Base-by-base conservation (phyloP, 2,329 filamentous ascomycete species). In the Monilinia fructigena region DNA sequence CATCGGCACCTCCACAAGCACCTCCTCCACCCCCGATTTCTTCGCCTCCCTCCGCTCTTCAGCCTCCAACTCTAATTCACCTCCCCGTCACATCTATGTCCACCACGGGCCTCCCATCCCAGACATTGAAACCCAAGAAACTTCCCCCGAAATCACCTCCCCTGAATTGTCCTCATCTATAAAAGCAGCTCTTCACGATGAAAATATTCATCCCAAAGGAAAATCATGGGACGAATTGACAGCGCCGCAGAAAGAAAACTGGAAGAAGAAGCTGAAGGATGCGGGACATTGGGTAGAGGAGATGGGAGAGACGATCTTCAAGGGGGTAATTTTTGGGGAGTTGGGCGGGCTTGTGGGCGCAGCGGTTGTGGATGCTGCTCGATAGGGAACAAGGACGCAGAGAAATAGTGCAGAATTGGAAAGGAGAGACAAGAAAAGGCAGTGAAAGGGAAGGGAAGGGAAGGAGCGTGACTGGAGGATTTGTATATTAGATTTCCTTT, bases 241-340 rank as follows among this genome's bases (percentile, higher is more conserved):
- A 11, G 67, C 66, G 12, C 67, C 68, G 50, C 71, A 77, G 69
- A 74, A 71, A 61, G 68, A 72, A 55, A 59, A 42, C 1, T 77
- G 75, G 75, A 72, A 72, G 61, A 60, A 68, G 68, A 74, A 70
- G 63, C 65, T 77, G 50, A 74, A 70, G 59, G 70, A 73, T 14
- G 73, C 73, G n/a, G 75, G 74, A 0, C 71, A 76, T 28, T 76
- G 75, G 75, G 73, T 70, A 5, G 75, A 75, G 63, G 75, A 69
- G 26, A 67, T 74, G 63, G 71, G 71, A 7, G 73, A 74, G 62
- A 69, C 72, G 18, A 67, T 77, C 23, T 70, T 77, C 12, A 76
- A 75, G 65, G 75, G 75, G 0, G 71, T 77, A 1, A 45, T 77
- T 10, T 77, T 77, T 73, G 72, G 74, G 26, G 74, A 76, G 65